Conservation (phyloP, 2,329 filamentous ascomycete species). For the Rachicladosporium sp. region DNA sequence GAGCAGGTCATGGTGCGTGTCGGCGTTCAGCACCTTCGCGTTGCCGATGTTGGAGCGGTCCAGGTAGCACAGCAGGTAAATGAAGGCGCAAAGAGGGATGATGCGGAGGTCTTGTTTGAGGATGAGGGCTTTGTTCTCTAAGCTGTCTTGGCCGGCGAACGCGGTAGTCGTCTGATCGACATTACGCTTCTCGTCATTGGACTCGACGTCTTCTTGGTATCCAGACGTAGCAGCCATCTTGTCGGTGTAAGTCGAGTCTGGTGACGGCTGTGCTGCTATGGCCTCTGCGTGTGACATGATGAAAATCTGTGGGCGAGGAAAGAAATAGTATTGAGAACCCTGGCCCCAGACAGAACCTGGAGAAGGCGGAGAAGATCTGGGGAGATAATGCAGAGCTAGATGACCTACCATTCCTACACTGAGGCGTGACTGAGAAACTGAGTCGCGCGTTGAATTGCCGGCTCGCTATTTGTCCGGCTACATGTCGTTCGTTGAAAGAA, state of each 20-base stretch:
- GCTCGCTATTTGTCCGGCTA: too few species aligned
- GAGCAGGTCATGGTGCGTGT: slow-evolving; percentile 49
- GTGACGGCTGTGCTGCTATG: too few species aligned
- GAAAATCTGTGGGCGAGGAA: too few species aligned
- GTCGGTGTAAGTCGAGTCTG: background rate
- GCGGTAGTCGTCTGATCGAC: background rate
- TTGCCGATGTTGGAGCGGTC: slow-evolving; percentile 51
- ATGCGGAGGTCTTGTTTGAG: slow-evolving; percentile 47
- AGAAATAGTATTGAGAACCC: too few species aligned
- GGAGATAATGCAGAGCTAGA: too few species aligned
- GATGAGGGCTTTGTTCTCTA: slow-evolving; percentile 7
- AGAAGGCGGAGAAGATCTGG: too few species aligned
- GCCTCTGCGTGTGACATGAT: too few species aligned
- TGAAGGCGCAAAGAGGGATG: slow-evolving; percentile 48
- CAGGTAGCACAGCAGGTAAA: slow-evolving; percentile 57
- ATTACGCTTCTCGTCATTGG: slow-evolving; percentile 2
- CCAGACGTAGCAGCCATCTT: background rate
- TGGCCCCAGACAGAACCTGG: too few species aligned
- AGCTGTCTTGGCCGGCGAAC: slow-evolving; percentile 1
- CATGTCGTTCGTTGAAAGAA: too few species aligned
- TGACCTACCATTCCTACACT: too few species aligned
- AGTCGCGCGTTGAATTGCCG: too few species aligned
- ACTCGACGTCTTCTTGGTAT: slow-evolving; percentile 1
- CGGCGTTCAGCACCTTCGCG: slow-evolving; percentile 43
- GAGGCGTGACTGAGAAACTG: too few species aligned